Conservation (phyloP, 179 eudicot genomes). For the Actinidia arguta region DNA sequence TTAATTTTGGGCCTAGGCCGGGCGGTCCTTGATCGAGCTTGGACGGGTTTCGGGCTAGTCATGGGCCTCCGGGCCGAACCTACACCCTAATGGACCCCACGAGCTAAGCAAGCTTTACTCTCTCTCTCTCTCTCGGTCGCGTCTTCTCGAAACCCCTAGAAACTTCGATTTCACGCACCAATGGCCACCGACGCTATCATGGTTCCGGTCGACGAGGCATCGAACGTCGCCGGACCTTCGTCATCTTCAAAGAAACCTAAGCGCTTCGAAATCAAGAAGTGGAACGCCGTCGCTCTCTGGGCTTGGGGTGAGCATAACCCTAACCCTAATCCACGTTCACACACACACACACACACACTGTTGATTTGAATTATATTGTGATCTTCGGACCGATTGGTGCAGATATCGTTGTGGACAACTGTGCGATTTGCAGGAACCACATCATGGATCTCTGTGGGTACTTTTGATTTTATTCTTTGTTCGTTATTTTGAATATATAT, state of each 20-base stretch:
- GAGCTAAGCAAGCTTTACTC: too few relatives aligned
- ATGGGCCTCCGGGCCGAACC: too few relatives aligned
- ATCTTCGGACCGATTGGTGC: slow-evolving; percentile 9
- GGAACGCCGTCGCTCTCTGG: slow-evolving; percentile 98
- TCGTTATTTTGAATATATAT: neutral
- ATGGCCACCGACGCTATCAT: slow-evolving; percentile 42
- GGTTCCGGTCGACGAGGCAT: slow-evolving; percentile 38
- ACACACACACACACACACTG: too few relatives aligned
- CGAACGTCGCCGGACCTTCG: slow-evolving; percentile 22
- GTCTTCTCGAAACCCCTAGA: too few relatives aligned
- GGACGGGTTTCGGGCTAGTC: too few relatives aligned
- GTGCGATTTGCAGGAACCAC: slow-evolving; percentile 73
- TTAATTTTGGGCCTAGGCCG: too few relatives aligned
- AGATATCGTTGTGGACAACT: slow-evolving; percentile 77
- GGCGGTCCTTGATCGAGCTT: too few relatives aligned
- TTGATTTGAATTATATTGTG: neutral
- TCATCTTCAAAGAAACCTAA: slow-evolving; percentile 63
- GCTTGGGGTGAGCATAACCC: slow-evolving; percentile 73
- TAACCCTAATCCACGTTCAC: too few relatives aligned
- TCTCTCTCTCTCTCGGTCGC: too few relatives aligned
- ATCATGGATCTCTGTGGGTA: slow-evolving; percentile 69
- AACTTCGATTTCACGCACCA: too few relatives aligned
- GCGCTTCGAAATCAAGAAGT: slow-evolving; percentile 91
- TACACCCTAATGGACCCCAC: too few relatives aligned
- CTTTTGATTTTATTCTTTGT: neutral